Conservation (phyloP, 495 filamentous ascomycete genomes). For the Hypoxylon lienhwacheense region DNA sequence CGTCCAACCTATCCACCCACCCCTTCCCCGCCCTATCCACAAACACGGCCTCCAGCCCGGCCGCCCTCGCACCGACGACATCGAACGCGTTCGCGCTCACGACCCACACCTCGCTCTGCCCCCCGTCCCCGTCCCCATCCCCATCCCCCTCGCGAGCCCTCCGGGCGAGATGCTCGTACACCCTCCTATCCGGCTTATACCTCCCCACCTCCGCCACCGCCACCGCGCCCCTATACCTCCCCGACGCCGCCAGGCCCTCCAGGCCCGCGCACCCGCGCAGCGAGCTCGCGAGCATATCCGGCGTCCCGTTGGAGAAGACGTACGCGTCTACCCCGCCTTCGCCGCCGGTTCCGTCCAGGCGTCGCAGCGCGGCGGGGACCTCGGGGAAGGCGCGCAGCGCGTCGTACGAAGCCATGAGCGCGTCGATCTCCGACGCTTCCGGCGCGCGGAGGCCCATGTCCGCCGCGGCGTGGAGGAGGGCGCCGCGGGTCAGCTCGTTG, state of each 20-base stretch:
- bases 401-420: slow-evolving; percentile 68
- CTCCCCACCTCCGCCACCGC: slow-evolving; percentile 61
- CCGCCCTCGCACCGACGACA: slow-evolving; percentile 58
- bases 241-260: slow-evolving; percentile 43
- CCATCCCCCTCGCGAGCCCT: too few relatives aligned
- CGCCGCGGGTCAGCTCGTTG: slow-evolving; percentile 61
- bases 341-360: slow-evolving; percentile 41
- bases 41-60: slow-evolving; percentile 67
- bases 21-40: slow-evolving; percentile 61
- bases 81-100: slow-evolving; percentile 83
- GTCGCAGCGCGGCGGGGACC: slow-evolving; percentile 55
- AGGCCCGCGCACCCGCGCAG: slow-evolving; percentile 59
- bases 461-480: slow-evolving; percentile 64
- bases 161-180: slow-evolving; percentile 62
- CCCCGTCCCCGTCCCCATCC: slow-evolving; percentile 52
- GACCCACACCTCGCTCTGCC: slow-evolving; percentile 65
- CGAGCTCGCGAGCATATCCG: slow-evolving; percentile 63
- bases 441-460: slow-evolving; percentile 54
- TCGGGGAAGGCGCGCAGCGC: slow-evolving; percentile 71
- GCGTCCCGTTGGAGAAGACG: slow-evolving; percentile 76
- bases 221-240: slow-evolving; percentile 59
- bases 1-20: slow-evolving; percentile 55
- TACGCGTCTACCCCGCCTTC: slow-evolving; percentile 51
- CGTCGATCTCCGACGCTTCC: slow-evolving; percentile 44
- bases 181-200: slow-evolving; percentile 71